These are phyloP conservation scores for Lepidium sativum DNA, from an alignment of 345 rosid species.

Conservation along the genomic window DNA sequence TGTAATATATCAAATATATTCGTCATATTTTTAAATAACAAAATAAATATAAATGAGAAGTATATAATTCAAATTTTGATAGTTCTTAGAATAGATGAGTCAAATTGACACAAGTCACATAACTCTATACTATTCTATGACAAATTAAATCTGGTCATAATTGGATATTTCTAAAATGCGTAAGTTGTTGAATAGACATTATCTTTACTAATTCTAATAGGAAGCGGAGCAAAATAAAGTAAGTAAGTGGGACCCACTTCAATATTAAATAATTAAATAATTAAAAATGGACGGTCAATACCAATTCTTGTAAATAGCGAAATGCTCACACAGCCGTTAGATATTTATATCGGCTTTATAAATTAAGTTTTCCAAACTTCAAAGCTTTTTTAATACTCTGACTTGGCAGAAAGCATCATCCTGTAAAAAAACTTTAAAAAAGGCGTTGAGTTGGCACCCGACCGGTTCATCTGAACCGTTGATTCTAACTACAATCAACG, in stretches of 20 bases:
- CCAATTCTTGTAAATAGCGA: neutral
- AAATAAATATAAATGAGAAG: too few relatives aligned
- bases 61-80: too few relatives aligned
- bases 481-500: slow-evolving; percentile 11
- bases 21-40: too few relatives aligned
- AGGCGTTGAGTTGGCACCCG: slow-evolving; percentile 54
- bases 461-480: slow-evolving; percentile 33
- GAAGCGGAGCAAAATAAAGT: neutral
- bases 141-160: neutral
- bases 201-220: neutral
- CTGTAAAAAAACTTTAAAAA: slow-evolving; percentile 25
- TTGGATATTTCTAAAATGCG: neutral
- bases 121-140: neutral
- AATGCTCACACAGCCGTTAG: slow-evolving; percentile 30
- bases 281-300: slow-evolving; percentile 27
- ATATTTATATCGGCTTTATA: neutral
- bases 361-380: neutral
- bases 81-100: too few relatives aligned
- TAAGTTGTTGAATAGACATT: neutral
- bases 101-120: slow-evolving; percentile 9
- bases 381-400: slow-evolving; percentile 2
- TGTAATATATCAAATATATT: too few relatives aligned
- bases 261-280: slow-evolving; percentile 7
- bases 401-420: slow-evolving; percentile 52
- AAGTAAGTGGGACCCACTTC: slow-evolving; percentile 27